A percentile compares a stretch with the other conserved stretches of the same genome.
Evolutionary conservation across 768 basidiomycete species (phyloP).

Genomic region (Roridomyces roridus): DNA sequence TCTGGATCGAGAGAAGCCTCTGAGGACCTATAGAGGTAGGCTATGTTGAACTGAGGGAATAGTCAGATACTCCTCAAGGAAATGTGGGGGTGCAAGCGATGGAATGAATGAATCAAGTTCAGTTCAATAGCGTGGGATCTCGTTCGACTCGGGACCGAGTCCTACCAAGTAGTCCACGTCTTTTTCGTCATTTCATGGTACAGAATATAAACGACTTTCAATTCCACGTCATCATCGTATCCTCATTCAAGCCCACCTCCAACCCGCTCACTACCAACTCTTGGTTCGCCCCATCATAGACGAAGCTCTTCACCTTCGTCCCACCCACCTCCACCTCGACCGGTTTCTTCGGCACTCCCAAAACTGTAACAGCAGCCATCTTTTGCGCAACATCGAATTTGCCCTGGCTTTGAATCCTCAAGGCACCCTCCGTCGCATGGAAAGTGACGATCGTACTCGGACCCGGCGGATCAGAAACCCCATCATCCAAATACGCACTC

Average conservation of each 20-base stretch:
- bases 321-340: slow-evolving; percentile 46
- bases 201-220: too few species aligned
- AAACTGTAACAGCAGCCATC: slow-evolving; percentile 59
- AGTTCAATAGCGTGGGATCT: too few species aligned
- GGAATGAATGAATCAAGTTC: too few species aligned
- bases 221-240: slow-evolving; percentile 41
- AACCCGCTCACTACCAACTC: slow-evolving; percentile 48
- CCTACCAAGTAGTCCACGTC: too few species aligned
- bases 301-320: slow-evolving; percentile 39
- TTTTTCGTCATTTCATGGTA: too few species aligned
- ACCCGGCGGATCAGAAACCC: slow-evolving; percentile 64
- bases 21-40: too few species aligned
- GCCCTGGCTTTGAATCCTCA: slow-evolving; percentile 47
- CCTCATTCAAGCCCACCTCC: slow-evolving; percentile 49
- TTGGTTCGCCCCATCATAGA: slow-evolving; percentile 43
- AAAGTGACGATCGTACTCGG: slow-evolving; percentile 56
- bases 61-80: too few species aligned
- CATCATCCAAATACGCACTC: slow-evolving; percentile 73
- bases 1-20: too few species aligned
- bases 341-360: slow-evolving; percentile 57
- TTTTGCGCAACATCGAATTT: slow-evolving; percentile 51
- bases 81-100: too few species aligned
- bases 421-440: slow-evolving; percentile 34
- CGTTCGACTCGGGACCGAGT: too few species aligned
- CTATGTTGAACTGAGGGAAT: too few species aligned